These are phyloP conservation scores for Xylaria venustula DNA, from an alignment of 495 filamentous ascomycete species.

Conservation along the genomic window DNA sequence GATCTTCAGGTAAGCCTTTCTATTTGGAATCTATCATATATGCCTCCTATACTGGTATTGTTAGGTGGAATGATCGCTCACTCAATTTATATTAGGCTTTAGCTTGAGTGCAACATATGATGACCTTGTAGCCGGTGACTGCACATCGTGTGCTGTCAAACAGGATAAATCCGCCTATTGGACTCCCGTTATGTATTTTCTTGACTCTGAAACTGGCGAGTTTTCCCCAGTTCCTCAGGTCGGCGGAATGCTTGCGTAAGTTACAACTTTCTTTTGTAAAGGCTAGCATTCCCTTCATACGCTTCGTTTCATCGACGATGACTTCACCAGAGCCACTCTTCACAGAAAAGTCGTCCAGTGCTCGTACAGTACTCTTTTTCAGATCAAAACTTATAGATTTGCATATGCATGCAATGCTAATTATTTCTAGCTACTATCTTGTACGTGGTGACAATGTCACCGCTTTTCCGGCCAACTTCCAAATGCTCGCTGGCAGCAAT, in stretches of 20 bases:
- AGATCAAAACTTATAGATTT: no score
- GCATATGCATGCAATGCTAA: slow-evolving; percentile 7
- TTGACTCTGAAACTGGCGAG: slow-evolving; percentile 43
- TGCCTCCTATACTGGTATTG: background rate
- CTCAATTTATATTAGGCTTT: slow-evolving; percentile 42
- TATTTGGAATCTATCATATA: background rate
- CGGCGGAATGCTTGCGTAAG: slow-evolving; percentile 63
- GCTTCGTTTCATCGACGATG: no score
- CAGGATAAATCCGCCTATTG: slow-evolving; percentile 71
- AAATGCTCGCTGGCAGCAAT: slow-evolving; percentile 80
- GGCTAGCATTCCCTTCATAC: no score
- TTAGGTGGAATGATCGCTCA: background rate
- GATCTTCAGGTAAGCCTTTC: slow-evolving; percentile 54
- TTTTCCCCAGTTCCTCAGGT: slow-evolving; percentile 51
- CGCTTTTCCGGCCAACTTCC: slow-evolving; percentile 77
- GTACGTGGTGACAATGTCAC: slow-evolving; percentile 60
- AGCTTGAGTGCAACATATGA: slow-evolving; percentile 42
- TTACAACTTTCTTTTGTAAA: background rate
- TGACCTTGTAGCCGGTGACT: slow-evolving; percentile 52
- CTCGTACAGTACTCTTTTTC: no score
- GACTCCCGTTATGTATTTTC: slow-evolving; percentile 65
- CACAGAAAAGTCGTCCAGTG: no score
- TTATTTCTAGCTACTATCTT: slow-evolving; percentile 66
- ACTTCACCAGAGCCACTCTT: no score
- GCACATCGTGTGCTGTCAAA: slow-evolving; percentile 62